These are phyloP conservation scores for Alternaria arbusti DNA, from an alignment of 2,329 filamentous ascomycete species.

Conservation along the genomic window DNA sequence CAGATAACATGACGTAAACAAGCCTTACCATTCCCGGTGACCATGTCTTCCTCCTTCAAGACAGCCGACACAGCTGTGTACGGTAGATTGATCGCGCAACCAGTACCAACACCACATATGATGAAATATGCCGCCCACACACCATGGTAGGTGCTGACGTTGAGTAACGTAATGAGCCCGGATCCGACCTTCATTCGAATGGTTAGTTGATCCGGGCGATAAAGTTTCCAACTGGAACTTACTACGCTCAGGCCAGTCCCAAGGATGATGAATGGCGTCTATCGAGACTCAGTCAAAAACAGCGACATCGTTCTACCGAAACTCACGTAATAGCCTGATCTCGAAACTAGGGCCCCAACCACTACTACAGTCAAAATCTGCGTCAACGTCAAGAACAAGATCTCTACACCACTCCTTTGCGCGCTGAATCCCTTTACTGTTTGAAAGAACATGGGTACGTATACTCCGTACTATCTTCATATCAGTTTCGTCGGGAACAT, in stretches of 20 bases:
- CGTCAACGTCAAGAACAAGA: neutral
- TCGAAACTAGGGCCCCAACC: neutral
- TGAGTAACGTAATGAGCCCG: slow-evolving; percentile 4
- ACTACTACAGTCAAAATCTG: neutral
- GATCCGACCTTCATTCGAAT: neutral
- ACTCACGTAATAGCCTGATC: neutral
- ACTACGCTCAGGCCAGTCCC: neutral
- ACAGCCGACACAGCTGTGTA: slow-evolving; percentile 7
- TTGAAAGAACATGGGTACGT: neutral
- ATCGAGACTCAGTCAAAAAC: neutral
- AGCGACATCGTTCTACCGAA: neutral
- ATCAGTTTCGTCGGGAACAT: neutral
- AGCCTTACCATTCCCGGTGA: neutral
- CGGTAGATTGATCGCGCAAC: slow-evolving; percentile 10
- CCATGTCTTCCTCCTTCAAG: slow-evolving; percentile 1
- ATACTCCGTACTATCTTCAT: neutral
- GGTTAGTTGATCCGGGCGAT: neutral
- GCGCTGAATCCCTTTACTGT: neutral
- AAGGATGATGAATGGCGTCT: neutral
- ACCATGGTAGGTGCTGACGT: neutral
- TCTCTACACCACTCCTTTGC: neutral
- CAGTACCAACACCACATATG: slow-evolving; percentile 9
- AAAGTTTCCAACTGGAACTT: neutral
- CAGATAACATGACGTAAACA: neutral
- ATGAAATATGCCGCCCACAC: slow-evolving; percentile 10